Conservation (phyloP, 2,329 filamentous ascomycete species). For the Aspergillus latus region DNA sequence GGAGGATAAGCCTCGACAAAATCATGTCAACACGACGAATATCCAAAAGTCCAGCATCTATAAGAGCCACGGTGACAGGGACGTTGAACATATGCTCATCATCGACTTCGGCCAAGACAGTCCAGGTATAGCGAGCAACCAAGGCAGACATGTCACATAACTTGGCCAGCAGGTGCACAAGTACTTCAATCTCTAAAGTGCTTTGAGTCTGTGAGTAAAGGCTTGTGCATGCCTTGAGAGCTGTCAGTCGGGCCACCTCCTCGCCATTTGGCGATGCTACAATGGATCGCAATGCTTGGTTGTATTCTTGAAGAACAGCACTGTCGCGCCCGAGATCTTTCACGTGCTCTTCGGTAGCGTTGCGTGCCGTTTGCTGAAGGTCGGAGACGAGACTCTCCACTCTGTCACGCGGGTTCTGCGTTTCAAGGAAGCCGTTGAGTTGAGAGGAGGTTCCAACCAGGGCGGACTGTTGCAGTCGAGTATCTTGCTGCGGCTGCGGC, state of each 20-base stretch:
- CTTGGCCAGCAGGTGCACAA: conserved; percentile 61
- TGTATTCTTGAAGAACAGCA: conserved; percentile 58
- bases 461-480: conserved; percentile 39
- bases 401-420: conserved; percentile 53
- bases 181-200: conserved; percentile 62
- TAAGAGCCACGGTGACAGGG: conserved; percentile 59
- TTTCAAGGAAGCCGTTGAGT: conserved; percentile 61
- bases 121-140: conserved; percentile 54
- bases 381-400: conserved; percentile 57
- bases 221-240: conserved; percentile 56
- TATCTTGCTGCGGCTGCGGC: conserved; percentile 52
- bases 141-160: conserved; percentile 62
- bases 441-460: conserved; percentile 48
- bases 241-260: conserved; percentile 55
- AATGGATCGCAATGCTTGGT: conserved; percentile 56
- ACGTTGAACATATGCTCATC: conserved; percentile 64
- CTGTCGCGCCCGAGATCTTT: conserved; percentile 57
- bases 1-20: conserved; percentile 69
- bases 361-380: conserved; percentile 57
- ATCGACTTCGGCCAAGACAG: conserved; percentile 52
- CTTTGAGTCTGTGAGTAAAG: conserved; percentile 57
- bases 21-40: conserved; percentile 67
- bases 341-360: conserved; percentile 58
- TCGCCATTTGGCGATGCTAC: conserved; percentile 58
- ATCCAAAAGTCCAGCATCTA: conserved; percentile 61